Base-by-base conservation (phyloP, 768 basidiomycete species). In the Psilocybe sp. region DNA sequence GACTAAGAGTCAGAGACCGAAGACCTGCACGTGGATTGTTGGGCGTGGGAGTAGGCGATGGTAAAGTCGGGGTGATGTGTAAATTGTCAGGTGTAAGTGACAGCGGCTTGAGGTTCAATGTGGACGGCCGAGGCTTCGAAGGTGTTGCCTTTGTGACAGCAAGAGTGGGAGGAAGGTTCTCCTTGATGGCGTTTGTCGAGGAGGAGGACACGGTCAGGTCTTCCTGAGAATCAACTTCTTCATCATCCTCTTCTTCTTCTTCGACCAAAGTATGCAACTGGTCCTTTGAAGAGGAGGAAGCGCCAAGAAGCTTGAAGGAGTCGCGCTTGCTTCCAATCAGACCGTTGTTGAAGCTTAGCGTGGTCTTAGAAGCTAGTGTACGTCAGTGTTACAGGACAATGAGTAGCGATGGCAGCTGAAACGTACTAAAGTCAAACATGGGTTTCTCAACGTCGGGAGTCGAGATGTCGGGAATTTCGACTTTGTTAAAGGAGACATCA, bases 221-320 rank as follows among this genome's bases (percentile, higher is more conserved):
- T 42, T 64, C 52, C 39, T 53, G 38, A 20, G 47, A 35, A 18
- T 58, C 20, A 28, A 53, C 39, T 16, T 36, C 32, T 16, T 46
- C 48, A 3, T 87, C 87, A 37, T 92, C 92, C 44, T 94, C 90
- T 46, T 92, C 91, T 49, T 93, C 89, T 60, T 91, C 92, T 60
- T 92, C 91, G 31, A 93, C 70, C 23, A 92, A 74, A 14, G 90
- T 92, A 51, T 81, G 79, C 10, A 92, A 76, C 57, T 85, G 80
- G 64, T 92, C 90, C 63, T 89, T 91, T 45, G 83, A 76, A 10
- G 80, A 79, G 1, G 81, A 78, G 2, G 85, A 75, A 14, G 78
- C 57, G 13, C 75, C 71, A 54, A 85, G 75, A 57, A 85, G 77
- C 67, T 87, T 91, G 65, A 91, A 87, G 0, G 91, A 92, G 64